These are phyloP conservation scores for Exserohilum turcica DNA, from an alignment of 2,329 filamentous ascomycete genomes.

Conservation along the genomic window DNA sequence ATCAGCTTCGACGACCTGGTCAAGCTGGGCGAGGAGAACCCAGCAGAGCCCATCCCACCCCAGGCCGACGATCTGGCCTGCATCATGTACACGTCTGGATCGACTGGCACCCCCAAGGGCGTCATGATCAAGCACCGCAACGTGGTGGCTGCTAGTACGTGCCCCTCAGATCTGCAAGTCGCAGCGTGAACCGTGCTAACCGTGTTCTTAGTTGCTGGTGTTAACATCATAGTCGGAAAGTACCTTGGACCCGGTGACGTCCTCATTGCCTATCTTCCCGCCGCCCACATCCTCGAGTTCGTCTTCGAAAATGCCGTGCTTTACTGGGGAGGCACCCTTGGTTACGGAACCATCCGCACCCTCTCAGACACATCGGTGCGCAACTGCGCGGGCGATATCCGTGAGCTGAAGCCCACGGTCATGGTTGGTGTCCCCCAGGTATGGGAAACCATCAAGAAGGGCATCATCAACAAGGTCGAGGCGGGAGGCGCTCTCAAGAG, in stretches of 20 bases:
- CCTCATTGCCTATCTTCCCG: slow-evolving; percentile 87
- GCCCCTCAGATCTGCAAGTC: not conserved
- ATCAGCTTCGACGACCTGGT: slow-evolving; percentile 62
- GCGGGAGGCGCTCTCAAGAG: slow-evolving; percentile 70
- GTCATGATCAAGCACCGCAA: slow-evolving; percentile 80
- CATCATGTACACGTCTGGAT: slow-evolving; percentile 82
- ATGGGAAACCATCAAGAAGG: slow-evolving; percentile 98
- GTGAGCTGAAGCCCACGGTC: slow-evolving; percentile 85
- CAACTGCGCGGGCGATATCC: slow-evolving; percentile 92
- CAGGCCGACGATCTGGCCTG: slow-evolving; percentile 80
- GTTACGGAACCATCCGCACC: slow-evolving; percentile 89
- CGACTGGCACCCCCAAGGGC: slow-evolving; percentile 87
- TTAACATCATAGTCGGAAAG: slow-evolving; percentile 76
- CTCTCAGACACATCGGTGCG: slow-evolving; percentile 83
- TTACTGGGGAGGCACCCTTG: slow-evolving; percentile 88
- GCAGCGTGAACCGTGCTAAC: slow-evolving; percentile 15
- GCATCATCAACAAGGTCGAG: slow-evolving; percentile 80
- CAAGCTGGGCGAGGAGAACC: slow-evolving; percentile 66
- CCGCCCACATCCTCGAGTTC: slow-evolving; percentile 96
- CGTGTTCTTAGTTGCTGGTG: slow-evolving; percentile 67
- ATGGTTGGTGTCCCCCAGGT: slow-evolving; percentile 94
- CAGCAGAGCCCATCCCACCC: slow-evolving; percentile 72
- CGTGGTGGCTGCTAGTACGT: slow-evolving; percentile 76
- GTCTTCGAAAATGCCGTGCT: slow-evolving; percentile 91
- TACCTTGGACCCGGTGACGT: slow-evolving; percentile 78